A percentile compares a stretch with the other conserved stretches of the same genome.
These are phyloP conservation scores for Eucalyptus polybractea DNA, from an alignment of 345 rosid genomes.

Conservation along the genomic window DNA sequence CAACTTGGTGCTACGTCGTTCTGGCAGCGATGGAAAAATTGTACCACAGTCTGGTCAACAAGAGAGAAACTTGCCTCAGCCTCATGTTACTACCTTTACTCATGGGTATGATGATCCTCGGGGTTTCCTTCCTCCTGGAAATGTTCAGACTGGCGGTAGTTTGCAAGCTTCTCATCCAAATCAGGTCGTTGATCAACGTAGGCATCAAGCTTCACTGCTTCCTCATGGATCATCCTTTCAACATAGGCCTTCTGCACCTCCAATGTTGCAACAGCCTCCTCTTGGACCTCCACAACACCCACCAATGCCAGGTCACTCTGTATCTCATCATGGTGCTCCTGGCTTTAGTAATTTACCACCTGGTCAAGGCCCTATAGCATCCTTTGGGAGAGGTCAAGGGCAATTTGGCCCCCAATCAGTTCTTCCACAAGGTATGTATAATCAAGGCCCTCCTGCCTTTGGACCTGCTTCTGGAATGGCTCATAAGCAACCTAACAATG, in stretches of 20 bases:
- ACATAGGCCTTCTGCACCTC: slow-evolving; percentile 24
- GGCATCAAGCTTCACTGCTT: slow-evolving; percentile 2
- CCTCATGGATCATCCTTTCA: slow-evolving; percentile 15
- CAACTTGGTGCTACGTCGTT: not conserved
- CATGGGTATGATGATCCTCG: slow-evolving; percentile 7
- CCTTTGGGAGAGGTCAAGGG: slow-evolving; percentile 19
- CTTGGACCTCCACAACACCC: slow-evolving; percentile 17
- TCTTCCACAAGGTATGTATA: not conserved
- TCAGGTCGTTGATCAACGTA: slow-evolving; percentile 3
- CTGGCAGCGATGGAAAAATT: not conserved
- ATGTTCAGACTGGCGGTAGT: slow-evolving; percentile 4
- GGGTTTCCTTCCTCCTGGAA: slow-evolving; percentile 8
- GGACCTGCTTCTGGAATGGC: not conserved
- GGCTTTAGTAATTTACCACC: slow-evolving; percentile 15
- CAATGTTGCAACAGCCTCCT: slow-evolving; percentile 20
- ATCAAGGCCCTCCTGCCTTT: not conserved
- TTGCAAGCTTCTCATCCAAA: not conserved
- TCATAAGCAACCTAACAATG: not conserved
- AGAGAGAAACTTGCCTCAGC: not conserved
- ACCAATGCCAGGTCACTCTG: slow-evolving; percentile 10
- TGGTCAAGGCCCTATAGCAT: slow-evolving; percentile 10
- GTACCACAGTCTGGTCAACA: not conserved
- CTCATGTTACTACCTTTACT: not conserved
- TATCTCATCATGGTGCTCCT: slow-evolving; percentile 20
- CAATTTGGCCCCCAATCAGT: slow-evolving; percentile 11